Base-by-base conservation (phyloP, 345 rosid species). In the Rhizophora mangle region DNA sequence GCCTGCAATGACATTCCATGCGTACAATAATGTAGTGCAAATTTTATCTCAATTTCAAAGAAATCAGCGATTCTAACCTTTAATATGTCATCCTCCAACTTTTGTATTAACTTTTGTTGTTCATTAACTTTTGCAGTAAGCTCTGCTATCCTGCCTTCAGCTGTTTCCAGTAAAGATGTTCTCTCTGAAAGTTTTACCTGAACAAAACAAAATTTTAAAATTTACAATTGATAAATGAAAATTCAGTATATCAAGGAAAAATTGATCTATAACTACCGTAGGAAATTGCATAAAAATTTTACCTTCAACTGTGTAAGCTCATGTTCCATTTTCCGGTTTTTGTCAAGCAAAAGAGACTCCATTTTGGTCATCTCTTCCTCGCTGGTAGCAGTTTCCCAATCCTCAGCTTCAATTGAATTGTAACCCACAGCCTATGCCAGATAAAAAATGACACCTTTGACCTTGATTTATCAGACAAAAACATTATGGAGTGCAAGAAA, bases 261-360 rank as follows among this genome's bases (percentile, higher is more conserved):
- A 24, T 3, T 27, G 29, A 21, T 56, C 60, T 9, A 5, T 37
- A 37, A 39, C 49, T 65, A 37, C 65, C 30, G 32, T 30, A 64
- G 36, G 37, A 6, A 65, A 29, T 31, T 65, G 32, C 51, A 72
- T 80, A 43, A 15, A 43, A 13, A 43, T 19, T 43, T 15, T 11
- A 92, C 99, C 97, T 92, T 95, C 77, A 85, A 76, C 59, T 88
- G 97, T 68, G 99, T 95, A 67, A 87, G 89, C 75, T 95, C 92
- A 74, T 95, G 99, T 71, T 95, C 99, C 97, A 95, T 89, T 82
- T 85, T 95, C 72, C 88, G 82, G 79, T 92, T 95, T 86, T 95
- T 95, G 79, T 95, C 99, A 64, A 95, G 99, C 76, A 95, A 96
- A 78, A 95, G 97, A 64, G 89, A 90, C 79, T 95, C 99, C 99